Evolutionary conservation across 2,329 filamentous ascomycete species (phyloP).

Genomic region (Zasmidium citrigriseum): DNA sequence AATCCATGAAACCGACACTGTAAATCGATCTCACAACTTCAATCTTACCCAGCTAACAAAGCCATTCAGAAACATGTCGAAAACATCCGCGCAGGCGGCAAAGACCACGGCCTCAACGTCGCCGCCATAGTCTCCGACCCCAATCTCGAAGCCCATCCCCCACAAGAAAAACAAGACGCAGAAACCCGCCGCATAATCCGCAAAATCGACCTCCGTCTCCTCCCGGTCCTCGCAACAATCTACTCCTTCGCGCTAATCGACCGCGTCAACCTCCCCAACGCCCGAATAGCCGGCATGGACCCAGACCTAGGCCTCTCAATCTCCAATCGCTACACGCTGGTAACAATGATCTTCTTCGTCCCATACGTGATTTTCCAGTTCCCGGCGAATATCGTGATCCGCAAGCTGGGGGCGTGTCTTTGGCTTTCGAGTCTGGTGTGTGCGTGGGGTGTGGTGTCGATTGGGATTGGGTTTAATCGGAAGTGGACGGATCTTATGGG

Average conservation of each 20-base stretch:
- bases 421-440: slow-evolving; percentile 40
- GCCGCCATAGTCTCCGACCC: slow-evolving; percentile 5
- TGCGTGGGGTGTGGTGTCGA: slow-evolving; percentile 38
- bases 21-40: neutral
- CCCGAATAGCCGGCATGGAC: slow-evolving; percentile 14
- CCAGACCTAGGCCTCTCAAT: slow-evolving; percentile 36
- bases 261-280: slow-evolving; percentile 21
- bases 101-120: slow-evolving; percentile 13
- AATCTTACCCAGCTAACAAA: neutral
- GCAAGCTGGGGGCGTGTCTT: slow-evolving; percentile 38
- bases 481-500: slow-evolving; percentile 33
- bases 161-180: slow-evolving; percentile 9
- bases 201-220: slow-evolving; percentile 22
- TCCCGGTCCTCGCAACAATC: slow-evolving; percentile 20
- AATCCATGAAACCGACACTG: slow-evolving; percentile 1
- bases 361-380: slow-evolving; percentile 26
- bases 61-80: slow-evolving; percentile 11
- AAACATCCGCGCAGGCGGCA: slow-evolving; percentile 5
- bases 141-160: slow-evolving; percentile 34
- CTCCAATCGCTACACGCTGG: slow-evolving; percentile 39
- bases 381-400: slow-evolving; percentile 36
- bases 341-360: slow-evolving; percentile 41
- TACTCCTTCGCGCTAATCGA: slow-evolving; percentile 24
- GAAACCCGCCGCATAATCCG: slow-evolving; percentile 19
- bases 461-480: slow-evolving; percentile 36